phyloP scores from a whole-genome alignment of 2,329 filamentous ascomycete genomes.

The Apiospora aurea region DNA sequence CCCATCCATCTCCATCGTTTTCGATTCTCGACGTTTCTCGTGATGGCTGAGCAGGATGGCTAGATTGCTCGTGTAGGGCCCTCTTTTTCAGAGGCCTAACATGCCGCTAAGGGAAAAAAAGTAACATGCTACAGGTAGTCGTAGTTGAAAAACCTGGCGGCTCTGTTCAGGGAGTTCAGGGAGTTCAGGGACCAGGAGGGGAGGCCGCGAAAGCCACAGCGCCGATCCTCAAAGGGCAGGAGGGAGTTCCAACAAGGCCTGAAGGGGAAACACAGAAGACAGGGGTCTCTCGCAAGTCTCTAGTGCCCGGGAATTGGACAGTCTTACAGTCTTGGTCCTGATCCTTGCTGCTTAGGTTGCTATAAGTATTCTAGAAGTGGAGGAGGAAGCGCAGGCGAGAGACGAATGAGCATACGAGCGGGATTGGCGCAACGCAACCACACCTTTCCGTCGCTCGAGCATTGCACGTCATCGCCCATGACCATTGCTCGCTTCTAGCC shows the following conservation, averaged over 20 bases:
- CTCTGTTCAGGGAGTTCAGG: constrained; percentile 16
- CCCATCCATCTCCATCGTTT: not conserved
- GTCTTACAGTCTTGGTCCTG: constrained; percentile 1
- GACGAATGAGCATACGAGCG: not conserved
- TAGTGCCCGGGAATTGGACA: constrained; percentile 19
- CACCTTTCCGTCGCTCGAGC: not conserved
- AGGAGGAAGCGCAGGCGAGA: not conserved
- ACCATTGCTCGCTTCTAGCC: constrained; percentile 10
- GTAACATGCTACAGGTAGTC: not conserved
- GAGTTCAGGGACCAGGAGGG: constrained; percentile 1
- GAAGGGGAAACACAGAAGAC: constrained; percentile 9
- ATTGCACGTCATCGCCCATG: constrained; percentile 16
- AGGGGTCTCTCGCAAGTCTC: not conserved
- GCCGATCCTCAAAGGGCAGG: constrained; percentile 12
- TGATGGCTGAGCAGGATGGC: not conserved
- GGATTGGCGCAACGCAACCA: constrained; percentile 16
- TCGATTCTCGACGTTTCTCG: not conserved
- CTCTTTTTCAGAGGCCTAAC: constrained; percentile 17
- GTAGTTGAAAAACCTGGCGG: constrained; percentile 18
- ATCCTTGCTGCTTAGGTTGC: constrained; percentile 17
- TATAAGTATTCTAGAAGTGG: not conserved
- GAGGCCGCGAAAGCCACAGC: not conserved
- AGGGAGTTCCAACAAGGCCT: not conserved
- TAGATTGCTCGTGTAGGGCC: not conserved
- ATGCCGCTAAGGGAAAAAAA: constrained; percentile 18